Conservation (phyloP, 2,329 filamentous ascomycete genomes). For the Trichophyton rubrum region DNA sequence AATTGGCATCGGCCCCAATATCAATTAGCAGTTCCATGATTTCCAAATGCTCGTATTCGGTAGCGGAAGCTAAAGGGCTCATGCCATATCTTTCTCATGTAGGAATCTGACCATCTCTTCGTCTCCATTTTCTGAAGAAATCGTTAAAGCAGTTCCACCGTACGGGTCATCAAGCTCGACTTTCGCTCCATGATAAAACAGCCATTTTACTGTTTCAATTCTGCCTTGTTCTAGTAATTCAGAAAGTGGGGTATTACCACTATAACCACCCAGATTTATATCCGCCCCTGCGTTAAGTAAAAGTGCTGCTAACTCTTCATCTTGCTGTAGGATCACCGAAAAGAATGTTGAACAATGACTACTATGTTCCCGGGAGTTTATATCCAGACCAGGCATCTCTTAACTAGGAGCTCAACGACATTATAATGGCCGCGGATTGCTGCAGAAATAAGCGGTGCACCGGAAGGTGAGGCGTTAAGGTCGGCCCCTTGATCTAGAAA, state of each 20-base stretch:
- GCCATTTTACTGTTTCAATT: not conserved
- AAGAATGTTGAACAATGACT: slow-evolving; percentile 26
- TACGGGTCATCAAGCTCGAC: not conserved
- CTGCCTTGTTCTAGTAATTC: not conserved
- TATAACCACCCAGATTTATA: not conserved
- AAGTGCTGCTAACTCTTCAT: not conserved
- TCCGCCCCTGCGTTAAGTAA: not conserved
- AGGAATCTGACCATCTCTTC: not conserved
- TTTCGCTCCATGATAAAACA: not conserved
- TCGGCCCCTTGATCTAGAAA: not conserved
- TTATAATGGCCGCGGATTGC: not conserved
- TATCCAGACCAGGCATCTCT: not conserved
- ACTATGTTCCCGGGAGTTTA: not conserved
- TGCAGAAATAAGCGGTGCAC: not conserved
- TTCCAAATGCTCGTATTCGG: not conserved
- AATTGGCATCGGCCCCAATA: not conserved
- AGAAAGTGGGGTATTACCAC: not conserved
- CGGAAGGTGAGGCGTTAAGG: not conserved
- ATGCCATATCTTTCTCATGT: not conserved
- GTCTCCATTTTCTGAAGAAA: not conserved
- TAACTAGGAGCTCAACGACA: not conserved
- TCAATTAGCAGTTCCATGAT: not conserved
- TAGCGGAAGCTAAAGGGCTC: not conserved
- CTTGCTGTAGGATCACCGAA: not conserved
- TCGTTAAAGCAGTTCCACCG: not conserved